Base-by-base conservation (phyloP, 441 rosid species). In the Erysimum pusillum region DNA sequence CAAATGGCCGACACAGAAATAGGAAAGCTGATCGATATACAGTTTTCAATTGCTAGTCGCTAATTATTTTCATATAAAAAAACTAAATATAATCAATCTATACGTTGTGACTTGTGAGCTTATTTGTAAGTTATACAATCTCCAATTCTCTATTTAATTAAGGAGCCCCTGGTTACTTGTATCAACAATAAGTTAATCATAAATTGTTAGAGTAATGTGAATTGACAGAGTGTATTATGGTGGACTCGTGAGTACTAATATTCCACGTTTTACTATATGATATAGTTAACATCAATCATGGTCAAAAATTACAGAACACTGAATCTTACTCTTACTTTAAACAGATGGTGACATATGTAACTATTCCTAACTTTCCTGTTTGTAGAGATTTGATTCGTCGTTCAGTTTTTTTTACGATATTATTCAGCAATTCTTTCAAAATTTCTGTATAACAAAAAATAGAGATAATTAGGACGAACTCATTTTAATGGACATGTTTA, bases 1-100 rank as follows among this genome's bases (percentile, higher is more conserved):
- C 80, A 74, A 79, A 71, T 89, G 91, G 94, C 94, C 90, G 91
- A 87, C 91, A 84, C 52, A 66, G 67, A 78, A 85, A 86, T 81
- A 76, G 84, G 48, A 83, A 81, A 74, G 85, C 79, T 80, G 85
- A 71, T 73, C 85, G 73, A 85, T 82, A n/a, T n/a, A n/a, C n/a
- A 80, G 80, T 57, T 57, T 74, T 57, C 20, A 11, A 15, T 45
- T 38, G 5, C 59, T 20, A 63, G 6, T 53, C 2, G 53, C 36
- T 62, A 72, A 71, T 20, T 62, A 17, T 65, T 20, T 51, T 20
- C 22, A 9, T 34, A 20, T 25, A n/a, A n/a, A 6, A 51, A 51
- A 20, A 51, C 2, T 51, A 44, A 39, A 5, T 41, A 41, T 42
- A 20, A 61, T 41, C 31, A 20, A 61, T 41, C 53, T 42, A 69